Conservation (phyloP, 1,139 yeast genomes). For the Barnettozyma hawaiiensis region DNA sequence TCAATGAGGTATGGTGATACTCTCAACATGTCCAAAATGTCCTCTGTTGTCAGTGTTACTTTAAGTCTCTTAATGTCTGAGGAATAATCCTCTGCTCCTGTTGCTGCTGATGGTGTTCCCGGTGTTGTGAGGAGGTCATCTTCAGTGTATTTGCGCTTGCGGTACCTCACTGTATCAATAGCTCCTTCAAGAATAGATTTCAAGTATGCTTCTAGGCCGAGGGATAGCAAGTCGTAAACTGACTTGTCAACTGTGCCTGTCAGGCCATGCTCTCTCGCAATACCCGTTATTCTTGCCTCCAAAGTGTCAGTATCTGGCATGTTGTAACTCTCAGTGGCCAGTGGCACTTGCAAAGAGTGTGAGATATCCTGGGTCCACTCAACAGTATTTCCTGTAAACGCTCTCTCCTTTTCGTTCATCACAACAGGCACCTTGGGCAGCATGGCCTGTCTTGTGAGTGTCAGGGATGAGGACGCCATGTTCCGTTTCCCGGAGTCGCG, state of each 20-base stretch:
- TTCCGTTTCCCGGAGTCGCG: constrained; percentile 77
- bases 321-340: constrained; percentile 73
- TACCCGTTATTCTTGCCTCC: constrained; percentile 68
- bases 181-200: constrained; percentile 71
- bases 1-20: constrained; percentile 65
- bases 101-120: no score
- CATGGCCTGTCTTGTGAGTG: constrained; percentile 77
- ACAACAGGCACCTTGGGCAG: constrained; percentile 82
- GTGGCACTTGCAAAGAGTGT: constrained; percentile 81
- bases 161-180: constrained; percentile 62
- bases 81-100: no score
- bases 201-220: constrained; percentile 77
- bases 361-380: constrained; percentile 93
- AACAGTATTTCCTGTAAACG: constrained; percentile 44
- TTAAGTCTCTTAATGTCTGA: constrained; percentile 17
- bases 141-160: constrained; percentile 48
- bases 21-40: constrained; percentile 56
- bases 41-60: constrained; percentile 55
- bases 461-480: constrained; percentile 67
- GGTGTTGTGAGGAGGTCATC: constrained; percentile 30
- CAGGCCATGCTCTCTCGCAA: constrained; percentile 88
- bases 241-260: constrained; percentile 71
- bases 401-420: constrained; percentile 31
- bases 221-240: constrained; percentile 67
- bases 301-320: constrained; percentile 76